Percentiles rank a stretch among this genome's conserved stretches.
These are phyloP conservation scores for Gnomoniopsis sp. DNA, from an alignment of 2,329 filamentous ascomycete genomes.

Conservation along the genomic window DNA sequence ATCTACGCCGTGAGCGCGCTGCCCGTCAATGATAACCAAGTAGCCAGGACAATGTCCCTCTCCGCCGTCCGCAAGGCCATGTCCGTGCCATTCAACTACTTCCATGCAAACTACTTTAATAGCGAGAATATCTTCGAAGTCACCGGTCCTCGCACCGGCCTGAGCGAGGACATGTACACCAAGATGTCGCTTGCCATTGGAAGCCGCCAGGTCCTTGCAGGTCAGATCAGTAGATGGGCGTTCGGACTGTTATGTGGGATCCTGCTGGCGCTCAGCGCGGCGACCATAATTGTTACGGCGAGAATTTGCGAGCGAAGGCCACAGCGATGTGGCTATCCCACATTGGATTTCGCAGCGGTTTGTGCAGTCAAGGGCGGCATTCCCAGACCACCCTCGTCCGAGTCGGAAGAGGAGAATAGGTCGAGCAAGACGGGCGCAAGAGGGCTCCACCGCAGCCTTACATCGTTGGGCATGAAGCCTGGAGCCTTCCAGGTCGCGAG, in stretches of 20 bases:
- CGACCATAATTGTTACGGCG: slow-evolving; percentile 1
- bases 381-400: neutral
- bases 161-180: slow-evolving; percentile 7
- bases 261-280: neutral
- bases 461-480: slow-evolving; percentile 5
- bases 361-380: slow-evolving; percentile 6
- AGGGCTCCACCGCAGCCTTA: slow-evolving; percentile 6
- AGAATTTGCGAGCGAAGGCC: slow-evolving; percentile 2
- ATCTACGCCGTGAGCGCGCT: slow-evolving; percentile 12
- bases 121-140: slow-evolving; percentile 3
- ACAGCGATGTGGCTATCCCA: slow-evolving; percentile 8
- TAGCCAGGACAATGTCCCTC: slow-evolving; percentile 2
- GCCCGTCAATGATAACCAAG: slow-evolving; percentile 11
- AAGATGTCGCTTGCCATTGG: slow-evolving; percentile 1
- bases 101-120: slow-evolving; percentile 10
- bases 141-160: neutral
- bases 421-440: neutral
- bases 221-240: neutral
- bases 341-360: slow-evolving; percentile 8
- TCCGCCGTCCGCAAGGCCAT: slow-evolving; percentile 9
- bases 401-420: neutral
- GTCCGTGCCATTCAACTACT: slow-evolving; percentile 10
- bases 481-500: slow-evolving; percentile 6
- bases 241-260: slow-evolving; percentile 3
- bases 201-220: slow-evolving; percentile 14